Conservation (phyloP, 306 rosid genomes). For the Cicer yamashitae region DNA sequence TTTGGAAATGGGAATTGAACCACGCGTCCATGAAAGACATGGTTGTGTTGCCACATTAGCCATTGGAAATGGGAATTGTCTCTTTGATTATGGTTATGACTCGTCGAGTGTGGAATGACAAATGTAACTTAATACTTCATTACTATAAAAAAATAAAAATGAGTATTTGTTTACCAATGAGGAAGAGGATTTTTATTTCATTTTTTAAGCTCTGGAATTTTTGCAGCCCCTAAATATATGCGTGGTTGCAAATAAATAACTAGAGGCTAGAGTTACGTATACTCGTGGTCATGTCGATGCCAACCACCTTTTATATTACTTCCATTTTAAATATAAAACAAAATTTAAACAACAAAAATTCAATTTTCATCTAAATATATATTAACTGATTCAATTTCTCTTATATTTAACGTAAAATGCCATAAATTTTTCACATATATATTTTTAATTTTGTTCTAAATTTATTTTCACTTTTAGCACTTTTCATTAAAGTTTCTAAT, state of each 20-base stretch:
- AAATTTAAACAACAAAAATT: too few species aligned
- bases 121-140: not conserved
- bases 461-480: too few species aligned
- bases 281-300: constrained; percentile 20
- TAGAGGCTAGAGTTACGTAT: not conserved
- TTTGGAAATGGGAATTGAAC: constrained; percentile 34
- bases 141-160: not conserved
- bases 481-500: too few species aligned
- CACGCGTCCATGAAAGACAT: constrained; percentile 46
- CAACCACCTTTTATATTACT: not conserved
- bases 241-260: constrained; percentile 17
- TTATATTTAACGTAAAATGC: too few species aligned
- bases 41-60: constrained; percentile 42
- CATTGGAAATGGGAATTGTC: constrained; percentile 25
- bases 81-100: not conserved
- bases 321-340: too few species aligned
- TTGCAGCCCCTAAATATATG: not conserved
- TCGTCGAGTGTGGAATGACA: not conserved
- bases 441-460: too few species aligned
- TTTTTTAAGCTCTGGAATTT: not conserved
- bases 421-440: too few species aligned
- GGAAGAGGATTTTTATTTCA: not conserved
- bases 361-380: too few species aligned
- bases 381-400: too few species aligned
- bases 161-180: not conserved